phyloP scores from a whole-genome alignment of 768 basidiomycete genomes.

The Lentinula aciculospora region DNA sequence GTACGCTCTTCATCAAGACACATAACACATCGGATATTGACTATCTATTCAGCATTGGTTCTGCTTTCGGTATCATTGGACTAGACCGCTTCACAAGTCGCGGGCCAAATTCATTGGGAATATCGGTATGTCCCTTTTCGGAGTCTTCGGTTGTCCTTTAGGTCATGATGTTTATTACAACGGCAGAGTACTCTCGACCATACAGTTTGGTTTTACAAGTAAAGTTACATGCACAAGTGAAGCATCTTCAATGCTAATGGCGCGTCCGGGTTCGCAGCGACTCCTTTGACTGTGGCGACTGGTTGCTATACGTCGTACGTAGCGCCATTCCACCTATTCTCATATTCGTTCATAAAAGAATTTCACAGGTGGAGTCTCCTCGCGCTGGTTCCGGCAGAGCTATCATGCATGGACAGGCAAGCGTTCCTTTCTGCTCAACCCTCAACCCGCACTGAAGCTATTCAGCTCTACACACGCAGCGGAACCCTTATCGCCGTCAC shows the following conservation, averaged over 20 bases:
- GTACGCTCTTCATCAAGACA: slow-evolving; percentile 34
- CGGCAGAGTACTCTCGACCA: slow-evolving; percentile 71
- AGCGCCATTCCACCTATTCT: slow-evolving; percentile 1
- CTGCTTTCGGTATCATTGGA: slow-evolving; percentile 48
- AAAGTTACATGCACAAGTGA: background rate
- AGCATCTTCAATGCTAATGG: background rate
- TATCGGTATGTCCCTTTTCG: slow-evolving; percentile 46
- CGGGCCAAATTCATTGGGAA: slow-evolving; percentile 46
- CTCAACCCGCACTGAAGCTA: background rate
- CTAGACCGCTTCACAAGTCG: slow-evolving; percentile 38
- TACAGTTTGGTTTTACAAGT: slow-evolving; percentile 77
- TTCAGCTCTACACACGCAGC: slow-evolving; percentile 60
- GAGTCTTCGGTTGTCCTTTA: background rate
- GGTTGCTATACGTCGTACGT: slow-evolving; percentile 73
- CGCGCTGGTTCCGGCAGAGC: slow-evolving; percentile 61
- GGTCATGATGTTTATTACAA: background rate
- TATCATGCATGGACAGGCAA: slow-evolving; percentile 65
- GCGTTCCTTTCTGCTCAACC: slow-evolving; percentile 16
- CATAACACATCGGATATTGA: slow-evolving; percentile 8
- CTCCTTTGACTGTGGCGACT: slow-evolving; percentile 72
- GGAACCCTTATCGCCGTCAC: slow-evolving; percentile 70
- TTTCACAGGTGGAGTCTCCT: slow-evolving; percentile 56
- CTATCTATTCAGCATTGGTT: slow-evolving; percentile 41
- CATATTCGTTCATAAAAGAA: background rate
- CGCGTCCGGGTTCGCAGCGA: slow-evolving; percentile 37